Base-by-base conservation (phyloP, 768 basidiomycete genomes). In the Termitomyces sp. region DNA sequence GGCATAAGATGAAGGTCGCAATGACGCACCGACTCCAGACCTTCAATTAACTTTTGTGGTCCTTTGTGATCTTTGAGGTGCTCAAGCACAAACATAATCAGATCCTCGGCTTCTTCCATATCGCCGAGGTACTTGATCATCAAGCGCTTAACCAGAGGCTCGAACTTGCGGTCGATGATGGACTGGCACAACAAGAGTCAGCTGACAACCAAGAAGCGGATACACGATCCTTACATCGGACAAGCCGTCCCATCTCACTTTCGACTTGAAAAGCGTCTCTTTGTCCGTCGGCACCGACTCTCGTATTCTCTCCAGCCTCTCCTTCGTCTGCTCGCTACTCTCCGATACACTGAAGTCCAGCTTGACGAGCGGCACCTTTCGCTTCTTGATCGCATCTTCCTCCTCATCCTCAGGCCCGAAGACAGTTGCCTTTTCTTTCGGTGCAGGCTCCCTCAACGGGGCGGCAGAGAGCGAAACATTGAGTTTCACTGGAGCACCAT, bases 71-170 rank as follows among this genome's bases (percentile, higher is more conserved):
- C 95, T 68, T 91, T 90, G 45, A 97, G 73, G 67, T 96, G 93
- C 68, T 97, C 94, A 12, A 96, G 73, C 8, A 90, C 92, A 67
- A 93, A 97, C 83, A 96, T 90, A 54, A 93, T 87, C 57, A 97
- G 78, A 65, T 98, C 94, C 58, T 94, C 91, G 7, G 49, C 49
- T 65, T 96, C 94, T 58, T 94, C 91, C 65, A 93, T 79, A 65
- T 95, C 93, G 56, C 93, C 94, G 12, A 98, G 82, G 64, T 90
- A 92, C 67, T 89, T 88, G 35, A 81, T 78, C 84, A 98, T 93
- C 61, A 88, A 78, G 8, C 82, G 81, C 59, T 90, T 88, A 26
- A 93, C 83, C 51, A 95, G 73, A 30, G 91, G 87, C 67, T 93
- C 88, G 17, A 98, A 76, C 70, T 96, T 97, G 41, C 84, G 80